Evolutionary conservation across 176 grass and related monocot species (phyloP).

Genomic region (Ampelocalamus luodianensis): DNA sequence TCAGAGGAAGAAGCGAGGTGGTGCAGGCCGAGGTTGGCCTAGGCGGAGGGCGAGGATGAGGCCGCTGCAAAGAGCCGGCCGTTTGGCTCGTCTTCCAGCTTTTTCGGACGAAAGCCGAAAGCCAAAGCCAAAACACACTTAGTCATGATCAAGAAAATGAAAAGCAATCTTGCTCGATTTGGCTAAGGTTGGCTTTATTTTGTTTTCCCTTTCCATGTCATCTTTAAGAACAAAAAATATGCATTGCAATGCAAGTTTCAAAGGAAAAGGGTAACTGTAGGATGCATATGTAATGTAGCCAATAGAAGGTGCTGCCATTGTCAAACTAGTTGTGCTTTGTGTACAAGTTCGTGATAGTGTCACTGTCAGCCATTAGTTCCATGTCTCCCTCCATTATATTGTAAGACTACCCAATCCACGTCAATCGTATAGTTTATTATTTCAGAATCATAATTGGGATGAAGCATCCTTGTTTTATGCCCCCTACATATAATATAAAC

Average conservation of each 20-base stretch:
- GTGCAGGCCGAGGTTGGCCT: too few species aligned
- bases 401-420: conserved; percentile 29
- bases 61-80: too few species aligned
- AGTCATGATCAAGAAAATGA: conserved; percentile 7
- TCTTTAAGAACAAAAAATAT: neutral
- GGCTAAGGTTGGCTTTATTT: neutral
- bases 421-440: neutral
- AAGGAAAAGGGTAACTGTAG: neutral
- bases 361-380: conserved; percentile 7
- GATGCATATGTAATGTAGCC: neutral
- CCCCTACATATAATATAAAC: neutral
- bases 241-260: conserved; percentile 16
- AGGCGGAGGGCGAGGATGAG: too few species aligned
- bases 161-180: conserved; percentile 26
- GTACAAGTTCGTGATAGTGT: conserved; percentile 1
- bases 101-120: too few species aligned
- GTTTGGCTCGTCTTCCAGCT: too few species aligned
- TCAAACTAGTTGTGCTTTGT: conserved; percentile 24
- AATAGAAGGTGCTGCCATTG: neutral
- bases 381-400: neutral
- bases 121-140: too few species aligned
- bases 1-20: too few species aligned
- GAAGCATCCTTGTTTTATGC: conserved; percentile 9
- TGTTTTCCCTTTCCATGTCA: neutral
- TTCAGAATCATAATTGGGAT: neutral